A percentile compares a stretch with the other conserved stretches of the same genome.
phyloP scores from a whole-genome alignment of 257 asterid genomes.

The Solanum pennellii region DNA sequence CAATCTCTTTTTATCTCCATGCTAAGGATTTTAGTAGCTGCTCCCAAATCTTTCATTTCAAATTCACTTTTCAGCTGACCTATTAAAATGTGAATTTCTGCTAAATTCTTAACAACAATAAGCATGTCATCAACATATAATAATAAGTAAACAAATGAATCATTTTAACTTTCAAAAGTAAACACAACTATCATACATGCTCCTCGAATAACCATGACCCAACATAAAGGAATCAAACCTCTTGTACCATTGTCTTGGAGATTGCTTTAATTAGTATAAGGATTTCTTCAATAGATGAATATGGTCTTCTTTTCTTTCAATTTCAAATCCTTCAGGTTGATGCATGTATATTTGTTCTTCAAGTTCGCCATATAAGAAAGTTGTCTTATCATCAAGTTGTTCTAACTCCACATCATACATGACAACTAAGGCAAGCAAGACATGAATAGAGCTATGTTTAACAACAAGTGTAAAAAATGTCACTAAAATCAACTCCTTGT shows the following conservation, averaged over 20 bases:
- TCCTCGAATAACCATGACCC: neutral
- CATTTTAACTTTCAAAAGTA: no score
- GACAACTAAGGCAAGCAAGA: neutral
- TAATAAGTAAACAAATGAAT: neutral
- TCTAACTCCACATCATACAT: neutral
- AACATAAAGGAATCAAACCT: no score
- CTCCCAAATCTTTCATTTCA: neutral
- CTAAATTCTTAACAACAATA: no score
- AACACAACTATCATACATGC: neutral
- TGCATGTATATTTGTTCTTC: neutral
- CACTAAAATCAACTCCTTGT: neutral
- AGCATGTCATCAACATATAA: neutral
- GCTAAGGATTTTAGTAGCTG: neutral
- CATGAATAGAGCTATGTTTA: neutral
- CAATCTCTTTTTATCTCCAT: neutral
- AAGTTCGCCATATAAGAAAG: no score
- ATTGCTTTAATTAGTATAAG: no score
- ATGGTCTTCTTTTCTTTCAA: neutral
- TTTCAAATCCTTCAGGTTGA: neutral
- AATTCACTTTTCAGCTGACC: no score
- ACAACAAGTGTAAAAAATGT: neutral
- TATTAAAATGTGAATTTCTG: neutral
- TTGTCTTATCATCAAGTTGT: no score
- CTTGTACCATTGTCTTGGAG: neutral
- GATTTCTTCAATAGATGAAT: neutral